phyloP scores from a whole-genome alignment of 2,329 filamentous ascomycete species.

The Rhinocladiella mackenziei region DNA sequence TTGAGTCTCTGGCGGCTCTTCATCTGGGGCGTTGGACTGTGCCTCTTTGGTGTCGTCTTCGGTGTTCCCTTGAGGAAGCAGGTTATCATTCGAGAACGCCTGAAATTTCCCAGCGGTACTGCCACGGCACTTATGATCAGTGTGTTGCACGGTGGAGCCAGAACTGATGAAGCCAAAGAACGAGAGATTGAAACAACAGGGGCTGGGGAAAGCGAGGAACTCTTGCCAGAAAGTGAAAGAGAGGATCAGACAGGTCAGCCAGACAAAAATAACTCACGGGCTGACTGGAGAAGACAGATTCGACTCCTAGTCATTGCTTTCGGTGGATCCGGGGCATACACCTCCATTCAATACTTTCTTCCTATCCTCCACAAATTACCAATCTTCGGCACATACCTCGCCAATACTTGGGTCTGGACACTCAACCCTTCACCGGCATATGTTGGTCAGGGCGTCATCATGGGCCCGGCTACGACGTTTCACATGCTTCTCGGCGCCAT shows the following conservation, averaged over 20 bases:
- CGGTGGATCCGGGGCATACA: slow-evolving; percentile 58
- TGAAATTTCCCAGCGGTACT: slow-evolving; percentile 93
- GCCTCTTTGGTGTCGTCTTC: slow-evolving; percentile 95
- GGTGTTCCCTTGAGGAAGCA: slow-evolving; percentile 85
- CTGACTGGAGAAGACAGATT: slow-evolving; percentile 61
- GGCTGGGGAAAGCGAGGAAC: slow-evolving; percentile 33
- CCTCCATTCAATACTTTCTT: slow-evolving; percentile 83
- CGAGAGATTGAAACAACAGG: slow-evolving; percentile 25
- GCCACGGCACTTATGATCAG: slow-evolving; percentile 91
- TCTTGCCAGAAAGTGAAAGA: slow-evolving; percentile 36
- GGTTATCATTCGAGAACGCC: slow-evolving; percentile 85
- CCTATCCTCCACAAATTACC: slow-evolving; percentile 82
- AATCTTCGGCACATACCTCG: slow-evolving; percentile 71
- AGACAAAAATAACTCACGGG: slow-evolving; percentile 36
- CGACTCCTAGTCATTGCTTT: slow-evolving; percentile 58
- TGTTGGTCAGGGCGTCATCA: slow-evolving; percentile 95
- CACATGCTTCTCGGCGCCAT: slow-evolving; percentile 92
- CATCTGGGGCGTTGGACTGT: slow-evolving; percentile 86
- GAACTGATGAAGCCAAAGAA: slow-evolving; percentile 39
- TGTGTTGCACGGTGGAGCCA: slow-evolving; percentile 68
- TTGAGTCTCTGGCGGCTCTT: slow-evolving; percentile 73
- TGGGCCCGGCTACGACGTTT: slow-evolving; percentile 90
- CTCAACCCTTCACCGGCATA: slow-evolving; percentile 97
- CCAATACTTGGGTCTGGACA: slow-evolving; percentile 85
- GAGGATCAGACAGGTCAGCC: slow-evolving; percentile 37